phyloP scores from a whole-genome alignment of 805 yeast genomes.

The Starmerella davenportii region DNA sequence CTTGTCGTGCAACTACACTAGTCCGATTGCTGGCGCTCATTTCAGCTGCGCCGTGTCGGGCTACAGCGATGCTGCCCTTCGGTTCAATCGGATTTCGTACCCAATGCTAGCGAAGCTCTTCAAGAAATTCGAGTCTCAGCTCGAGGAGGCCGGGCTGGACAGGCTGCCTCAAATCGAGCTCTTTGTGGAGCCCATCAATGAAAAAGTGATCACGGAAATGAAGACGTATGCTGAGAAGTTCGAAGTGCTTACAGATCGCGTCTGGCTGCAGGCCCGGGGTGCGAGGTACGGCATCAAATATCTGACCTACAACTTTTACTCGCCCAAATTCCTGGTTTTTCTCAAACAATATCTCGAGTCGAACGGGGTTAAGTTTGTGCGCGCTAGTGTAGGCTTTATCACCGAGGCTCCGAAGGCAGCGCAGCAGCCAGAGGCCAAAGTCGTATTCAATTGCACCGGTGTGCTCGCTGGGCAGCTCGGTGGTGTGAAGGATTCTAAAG shows the following conservation, averaged over 20 bases:
- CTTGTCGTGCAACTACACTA: constrained; percentile 51
- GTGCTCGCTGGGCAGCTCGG: constrained; percentile 45
- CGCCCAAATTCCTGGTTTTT: constrained; percentile 41
- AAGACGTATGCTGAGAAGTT: constrained; percentile 34
- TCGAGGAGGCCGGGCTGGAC: constrained; percentile 37
- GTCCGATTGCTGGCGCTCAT: constrained; percentile 67
- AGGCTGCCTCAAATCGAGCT: constrained; percentile 38
- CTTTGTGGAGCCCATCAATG: constrained; percentile 36
- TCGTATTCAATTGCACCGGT: constrained; percentile 55
- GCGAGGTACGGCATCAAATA: constrained; percentile 38
- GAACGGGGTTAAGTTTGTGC: constrained; percentile 35
- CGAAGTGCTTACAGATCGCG: constrained; percentile 21
- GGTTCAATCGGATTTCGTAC: constrained; percentile 42
- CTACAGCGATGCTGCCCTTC: constrained; percentile 32
- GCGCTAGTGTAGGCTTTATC: constrained; percentile 34
- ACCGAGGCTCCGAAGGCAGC: constrained; percentile 30
- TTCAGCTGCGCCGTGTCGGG: constrained; percentile 41
- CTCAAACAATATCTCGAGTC: constrained; percentile 29
- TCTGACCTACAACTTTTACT: constrained; percentile 52
- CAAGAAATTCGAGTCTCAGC: constrained; percentile 26
- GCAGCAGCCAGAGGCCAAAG: constrained; percentile 2
- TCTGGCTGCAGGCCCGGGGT: constrained; percentile 32
- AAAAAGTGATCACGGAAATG: constrained; percentile 31
- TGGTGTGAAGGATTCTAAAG: constrained; percentile 43
- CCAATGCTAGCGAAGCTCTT: constrained; percentile 30